Evolutionary conservation across 306 rosid species (phyloP).

Genomic region (apple (Malus domestica)): DNA sequence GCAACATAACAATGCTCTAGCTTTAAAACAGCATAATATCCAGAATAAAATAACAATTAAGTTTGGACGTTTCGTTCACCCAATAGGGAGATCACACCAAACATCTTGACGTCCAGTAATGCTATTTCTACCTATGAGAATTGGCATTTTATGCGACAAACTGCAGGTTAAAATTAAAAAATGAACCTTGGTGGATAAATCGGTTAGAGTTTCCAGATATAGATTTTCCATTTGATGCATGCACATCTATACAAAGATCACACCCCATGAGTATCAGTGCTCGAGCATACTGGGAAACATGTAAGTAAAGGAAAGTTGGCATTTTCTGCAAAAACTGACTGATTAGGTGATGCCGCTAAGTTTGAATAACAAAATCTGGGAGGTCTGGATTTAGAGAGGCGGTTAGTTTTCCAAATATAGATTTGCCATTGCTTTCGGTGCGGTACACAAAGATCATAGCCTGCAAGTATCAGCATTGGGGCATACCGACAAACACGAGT

Average conservation of each 20-base stretch:
- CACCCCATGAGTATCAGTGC: not conserved
- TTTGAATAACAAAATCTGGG: not conserved
- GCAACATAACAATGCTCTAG: not conserved
- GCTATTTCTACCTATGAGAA: not conserved
- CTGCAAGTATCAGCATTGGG: not conserved
- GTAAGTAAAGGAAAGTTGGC: not conserved
- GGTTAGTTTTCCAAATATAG: not conserved
- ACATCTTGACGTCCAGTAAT: not conserved
- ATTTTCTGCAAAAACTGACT: not conserved
- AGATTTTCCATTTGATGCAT: not conserved
- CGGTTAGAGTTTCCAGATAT: not conserved
- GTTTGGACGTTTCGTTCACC: not conserved
- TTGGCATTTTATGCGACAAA: not conserved
- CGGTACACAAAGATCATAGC: not conserved
- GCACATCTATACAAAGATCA: not conserved
- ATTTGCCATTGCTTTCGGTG: not conserved
- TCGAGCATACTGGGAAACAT: not conserved
- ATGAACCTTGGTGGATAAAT: not conserved
- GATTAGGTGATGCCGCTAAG: not conserved
- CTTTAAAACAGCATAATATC: not conserved
- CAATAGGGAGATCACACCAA: not conserved
- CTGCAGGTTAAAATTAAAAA: not conserved
- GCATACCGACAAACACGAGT: not conserved
- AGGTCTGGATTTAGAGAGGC: not conserved
- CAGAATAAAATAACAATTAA: not conserved